Conservation (phyloP, 208 protist species). For the Leishmania tarentolae region DNA sequence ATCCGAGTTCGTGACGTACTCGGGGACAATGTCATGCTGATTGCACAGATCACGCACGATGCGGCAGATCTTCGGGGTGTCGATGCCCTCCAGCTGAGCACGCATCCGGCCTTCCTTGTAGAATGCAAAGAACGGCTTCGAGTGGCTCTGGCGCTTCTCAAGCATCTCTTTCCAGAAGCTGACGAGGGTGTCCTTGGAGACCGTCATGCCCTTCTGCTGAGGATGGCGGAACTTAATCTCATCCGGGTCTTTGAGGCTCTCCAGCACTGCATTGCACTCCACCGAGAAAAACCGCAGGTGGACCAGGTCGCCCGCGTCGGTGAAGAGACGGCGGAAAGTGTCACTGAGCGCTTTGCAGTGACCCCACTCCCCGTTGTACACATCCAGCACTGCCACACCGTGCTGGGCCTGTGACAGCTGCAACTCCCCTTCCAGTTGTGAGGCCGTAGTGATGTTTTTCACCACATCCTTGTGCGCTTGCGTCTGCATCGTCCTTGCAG, state of each 20-base stretch:
- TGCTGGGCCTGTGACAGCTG: constrained; percentile 80
- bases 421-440: constrained; percentile 80
- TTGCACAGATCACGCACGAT: constrained; percentile 78
- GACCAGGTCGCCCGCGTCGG: constrained; percentile 74
- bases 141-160: constrained; percentile 62
- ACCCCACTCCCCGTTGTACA: constrained; percentile 91
- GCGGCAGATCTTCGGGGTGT: constrained; percentile 84
- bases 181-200: constrained; percentile 61
- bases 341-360: constrained; percentile 81
- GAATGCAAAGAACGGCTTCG: constrained; percentile 88
- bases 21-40: constrained; percentile 66
- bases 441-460: constrained; percentile 67
- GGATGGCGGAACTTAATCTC: constrained; percentile 22
- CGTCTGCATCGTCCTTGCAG: constrained; percentile 22
- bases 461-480: constrained; percentile 76
- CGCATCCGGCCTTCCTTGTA: constrained; percentile 87
- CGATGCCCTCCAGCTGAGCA: constrained; percentile 74
- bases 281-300: constrained; percentile 87
- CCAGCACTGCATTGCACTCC: constrained; percentile 82
- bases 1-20: constrained; percentile 76
- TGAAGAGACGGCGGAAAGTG: constrained; percentile 85
- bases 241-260: constrained; percentile 57
- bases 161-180: constrained; percentile 70
- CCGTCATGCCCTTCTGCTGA: constrained; percentile 48
- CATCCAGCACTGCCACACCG: constrained; percentile 83